A percentile compares a stretch with the other conserved stretches of the same genome.
Conservation (phyloP, 78 protist species). For the Cavenderia fasciculata region DNA sequence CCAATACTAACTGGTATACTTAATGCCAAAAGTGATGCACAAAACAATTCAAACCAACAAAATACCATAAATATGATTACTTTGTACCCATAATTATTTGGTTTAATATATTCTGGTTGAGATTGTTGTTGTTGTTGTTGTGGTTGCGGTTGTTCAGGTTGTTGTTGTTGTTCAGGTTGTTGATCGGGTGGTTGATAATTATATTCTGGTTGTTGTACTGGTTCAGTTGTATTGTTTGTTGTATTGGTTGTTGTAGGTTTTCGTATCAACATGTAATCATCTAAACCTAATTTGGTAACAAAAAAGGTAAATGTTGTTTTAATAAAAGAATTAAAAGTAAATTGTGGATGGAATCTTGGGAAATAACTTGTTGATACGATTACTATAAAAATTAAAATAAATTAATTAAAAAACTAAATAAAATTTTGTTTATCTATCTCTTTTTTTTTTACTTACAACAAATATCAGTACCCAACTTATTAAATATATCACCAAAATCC, state of each 20-base stretch:
- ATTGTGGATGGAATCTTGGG: constrained; percentile 36
- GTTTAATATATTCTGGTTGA: not conserved
- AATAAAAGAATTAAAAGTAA: constrained; percentile 7
- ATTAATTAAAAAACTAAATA: not conserved
- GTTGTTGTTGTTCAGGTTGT: constrained; percentile 16
- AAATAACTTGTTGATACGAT: constrained; percentile 23
- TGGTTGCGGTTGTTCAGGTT: not conserved
- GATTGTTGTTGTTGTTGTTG: not conserved
- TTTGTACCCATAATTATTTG: not conserved
- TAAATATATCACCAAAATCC: not conserved
- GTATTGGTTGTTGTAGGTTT: not conserved
- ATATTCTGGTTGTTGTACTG: not conserved
- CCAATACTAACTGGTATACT: constrained; percentile 41
- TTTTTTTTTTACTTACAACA: constrained; percentile 13
- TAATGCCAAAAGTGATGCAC: not conserved
- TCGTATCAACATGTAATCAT: constrained; percentile 35
- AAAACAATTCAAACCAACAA: constrained; percentile 33
- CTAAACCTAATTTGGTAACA: constrained; percentile 3
- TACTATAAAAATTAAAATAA: not conserved
- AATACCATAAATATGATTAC: constrained; percentile 17
- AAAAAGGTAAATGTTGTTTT: not conserved
- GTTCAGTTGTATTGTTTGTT: not conserved
- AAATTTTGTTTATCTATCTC: not conserved
- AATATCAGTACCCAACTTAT: not conserved
- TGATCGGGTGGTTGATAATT: not conserved